A percentile compares a stretch with the other conserved stretches of the same genome.
phyloP scores from a whole-genome alignment of 257 asterid genomes.

The Petunia secreta region DNA sequence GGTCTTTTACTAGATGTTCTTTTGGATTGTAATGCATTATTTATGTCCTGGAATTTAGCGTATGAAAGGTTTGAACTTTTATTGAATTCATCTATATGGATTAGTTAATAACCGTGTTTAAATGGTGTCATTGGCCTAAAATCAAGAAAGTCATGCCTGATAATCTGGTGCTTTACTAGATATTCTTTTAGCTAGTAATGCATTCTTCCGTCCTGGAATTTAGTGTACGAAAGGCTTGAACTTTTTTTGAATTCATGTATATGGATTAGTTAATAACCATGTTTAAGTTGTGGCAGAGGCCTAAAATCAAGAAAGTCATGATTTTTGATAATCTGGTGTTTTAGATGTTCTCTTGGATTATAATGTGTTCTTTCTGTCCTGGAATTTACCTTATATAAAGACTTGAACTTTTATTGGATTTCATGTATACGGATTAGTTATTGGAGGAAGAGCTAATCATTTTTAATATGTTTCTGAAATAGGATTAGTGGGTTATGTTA shows the following conservation, averaged over 20 bases:
- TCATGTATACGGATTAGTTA: neutral
- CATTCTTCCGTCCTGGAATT: too few relatives aligned
- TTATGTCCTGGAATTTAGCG: neutral
- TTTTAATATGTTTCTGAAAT: slow-evolving; percentile 11
- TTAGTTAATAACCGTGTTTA: neutral
- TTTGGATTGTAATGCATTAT: neutral
- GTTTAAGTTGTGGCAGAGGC: neutral
- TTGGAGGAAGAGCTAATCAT: neutral
- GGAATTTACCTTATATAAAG: neutral
- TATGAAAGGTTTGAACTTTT: neutral
- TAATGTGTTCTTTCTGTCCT: neutral
- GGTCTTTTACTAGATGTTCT: slow-evolving; percentile 10
- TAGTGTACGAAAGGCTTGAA: too few relatives aligned
- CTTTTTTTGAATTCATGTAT: too few relatives aligned
- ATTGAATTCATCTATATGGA: slow-evolving; percentile 1
- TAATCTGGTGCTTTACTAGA: too few relatives aligned
- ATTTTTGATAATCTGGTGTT: slow-evolving; percentile 14
- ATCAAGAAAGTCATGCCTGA: too few relatives aligned
- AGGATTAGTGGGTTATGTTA: neutral
- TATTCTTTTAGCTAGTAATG: too few relatives aligned
- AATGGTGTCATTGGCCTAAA: too few relatives aligned
- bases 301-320: neutral
- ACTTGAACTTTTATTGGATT: slow-evolving; percentile 13
- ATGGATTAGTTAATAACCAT: neutral
- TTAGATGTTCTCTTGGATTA: slow-evolving; percentile 10